Conservation (phyloP, 2,329 filamentous ascomycete species). For the Fusarium sp. region DNA sequence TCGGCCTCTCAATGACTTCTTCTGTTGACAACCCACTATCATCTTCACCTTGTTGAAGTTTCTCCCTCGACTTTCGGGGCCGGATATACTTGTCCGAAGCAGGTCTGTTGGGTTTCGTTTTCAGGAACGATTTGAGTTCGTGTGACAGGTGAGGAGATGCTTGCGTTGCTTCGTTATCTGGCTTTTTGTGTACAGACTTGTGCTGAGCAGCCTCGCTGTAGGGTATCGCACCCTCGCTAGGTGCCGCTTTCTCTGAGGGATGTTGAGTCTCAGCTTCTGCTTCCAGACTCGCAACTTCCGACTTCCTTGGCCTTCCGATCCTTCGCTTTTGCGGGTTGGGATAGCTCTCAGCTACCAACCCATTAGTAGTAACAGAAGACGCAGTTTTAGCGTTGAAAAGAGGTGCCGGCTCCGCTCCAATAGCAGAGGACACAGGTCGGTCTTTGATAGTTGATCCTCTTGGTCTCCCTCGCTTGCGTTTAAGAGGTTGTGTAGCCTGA, state of each 20-base stretch:
- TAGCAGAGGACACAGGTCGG: neutral
- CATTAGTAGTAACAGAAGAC: neutral
- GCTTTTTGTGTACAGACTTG: neutral
- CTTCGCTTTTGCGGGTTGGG: slow-evolving; percentile 8
- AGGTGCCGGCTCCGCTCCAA: no score
- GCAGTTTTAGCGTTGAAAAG: no score
- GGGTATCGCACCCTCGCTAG: neutral
- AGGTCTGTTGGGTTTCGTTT: slow-evolving; percentile 19
- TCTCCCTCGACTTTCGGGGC: slow-evolving; percentile 8
- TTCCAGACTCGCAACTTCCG: neutral
- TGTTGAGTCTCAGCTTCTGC: neutral
- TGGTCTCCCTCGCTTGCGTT: slow-evolving; percentile 44
- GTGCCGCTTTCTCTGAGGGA: neutral
- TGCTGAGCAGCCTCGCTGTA: neutral
- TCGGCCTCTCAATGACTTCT: neutral
- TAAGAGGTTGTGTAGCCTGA: slow-evolving; percentile 11
- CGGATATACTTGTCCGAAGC: neutral
- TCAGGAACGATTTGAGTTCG: slow-evolving; percentile 39
- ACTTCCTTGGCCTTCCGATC: slow-evolving; percentile 23
- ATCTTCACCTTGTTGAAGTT: neutral
- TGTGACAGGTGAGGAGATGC: neutral
- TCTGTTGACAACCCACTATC: neutral
- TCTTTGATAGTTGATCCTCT: slow-evolving; percentile 18
- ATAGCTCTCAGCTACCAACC: neutral
- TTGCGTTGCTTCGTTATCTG: neutral